These are phyloP conservation scores for Grammothele lineata DNA, from an alignment of 768 basidiomycete genomes.

Conservation along the genomic window DNA sequence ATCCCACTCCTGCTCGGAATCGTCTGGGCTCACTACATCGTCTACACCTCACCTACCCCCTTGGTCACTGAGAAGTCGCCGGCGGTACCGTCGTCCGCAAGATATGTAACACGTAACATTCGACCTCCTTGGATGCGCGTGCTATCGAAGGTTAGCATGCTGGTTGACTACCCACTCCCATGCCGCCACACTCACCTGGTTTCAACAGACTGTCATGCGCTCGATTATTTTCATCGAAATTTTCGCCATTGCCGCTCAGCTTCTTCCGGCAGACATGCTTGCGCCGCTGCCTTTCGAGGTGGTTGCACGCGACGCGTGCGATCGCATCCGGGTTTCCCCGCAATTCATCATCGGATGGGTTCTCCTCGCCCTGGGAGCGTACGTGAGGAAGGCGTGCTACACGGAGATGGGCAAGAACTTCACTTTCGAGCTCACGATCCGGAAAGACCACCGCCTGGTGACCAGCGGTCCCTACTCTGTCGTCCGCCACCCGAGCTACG, in stretches of 20 bases:
- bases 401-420: conserved; percentile 24
- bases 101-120: not conserved
- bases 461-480: conserved; percentile 26
- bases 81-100: not conserved
- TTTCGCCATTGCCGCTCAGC: too few relatives aligned
- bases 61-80: not conserved
- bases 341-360: conserved; percentile 13
- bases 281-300: too few relatives aligned
- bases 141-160: conserved; percentile 1
- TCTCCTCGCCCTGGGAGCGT: conserved; percentile 9
- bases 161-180: too few relatives aligned
- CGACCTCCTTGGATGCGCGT: not conserved
- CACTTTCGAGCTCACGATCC: conserved; percentile 26
- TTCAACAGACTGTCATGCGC: too few relatives aligned
- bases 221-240: too few relatives aligned
- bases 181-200: too few relatives aligned
- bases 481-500: conserved; percentile 28
- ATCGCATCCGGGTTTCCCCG: conserved; percentile 6
- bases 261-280: not conserved
- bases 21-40: conserved; percentile 2
- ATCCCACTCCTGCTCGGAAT: conserved; percentile 1
- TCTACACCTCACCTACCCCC: conserved; percentile 4
- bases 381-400: conserved; percentile 18
- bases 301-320: not conserved
- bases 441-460: conserved; percentile 22